Base-by-base conservation (phyloP, 345 rosid genomes). In the Melastoma malabathricum region DNA sequence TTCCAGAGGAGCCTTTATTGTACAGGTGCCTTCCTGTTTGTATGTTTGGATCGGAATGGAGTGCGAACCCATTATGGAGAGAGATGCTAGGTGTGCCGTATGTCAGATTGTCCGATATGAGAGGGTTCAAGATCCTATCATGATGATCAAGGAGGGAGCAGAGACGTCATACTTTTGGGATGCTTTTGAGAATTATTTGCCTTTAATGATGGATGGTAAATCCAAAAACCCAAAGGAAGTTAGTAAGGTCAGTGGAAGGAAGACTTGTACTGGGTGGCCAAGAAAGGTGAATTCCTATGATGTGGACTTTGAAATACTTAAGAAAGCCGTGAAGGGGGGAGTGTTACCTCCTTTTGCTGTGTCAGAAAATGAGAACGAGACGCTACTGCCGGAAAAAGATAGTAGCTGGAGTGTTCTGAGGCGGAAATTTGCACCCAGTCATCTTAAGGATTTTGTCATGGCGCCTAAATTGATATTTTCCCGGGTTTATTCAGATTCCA, bases 1-100 rank as follows among this genome's bases (percentile, higher is more conserved):
- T 74, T 93, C 99, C 50, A 85, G 99, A 72, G 99, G 99, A 55
- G 92, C 95, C 51, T 93, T 93, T 60, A 81, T 93, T 62, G 66
- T 85, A 67, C 99, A 93, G 15, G 63, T 93, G 50, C 92, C 99
- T 55, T 72, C 86, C 41, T 75, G 90, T 44, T 69, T 93, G 50
- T 88, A 85, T 72, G 67, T 88, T 48, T 93, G 99, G 99, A 61
- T 93, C n/a, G 99, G 99, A 47, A 81, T 72, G 72, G 67, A 54
- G 15, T 93, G 99, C 46, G 95, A 81, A 31, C 59, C 72, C 46
- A 79, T 85, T 53, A 88, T 93, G 95, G 99, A 93, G 72, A 78
- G 86, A 67, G 99, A 93, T 80, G 95, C 97, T 14, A 80, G 84
- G 65, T 97, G 88, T 39, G 88, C 95, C 55, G 97, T 81, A 54